phyloP scores from a whole-genome alignment of 768 basidiomycete species.

The Tylopilus cervinicoccineus region DNA sequence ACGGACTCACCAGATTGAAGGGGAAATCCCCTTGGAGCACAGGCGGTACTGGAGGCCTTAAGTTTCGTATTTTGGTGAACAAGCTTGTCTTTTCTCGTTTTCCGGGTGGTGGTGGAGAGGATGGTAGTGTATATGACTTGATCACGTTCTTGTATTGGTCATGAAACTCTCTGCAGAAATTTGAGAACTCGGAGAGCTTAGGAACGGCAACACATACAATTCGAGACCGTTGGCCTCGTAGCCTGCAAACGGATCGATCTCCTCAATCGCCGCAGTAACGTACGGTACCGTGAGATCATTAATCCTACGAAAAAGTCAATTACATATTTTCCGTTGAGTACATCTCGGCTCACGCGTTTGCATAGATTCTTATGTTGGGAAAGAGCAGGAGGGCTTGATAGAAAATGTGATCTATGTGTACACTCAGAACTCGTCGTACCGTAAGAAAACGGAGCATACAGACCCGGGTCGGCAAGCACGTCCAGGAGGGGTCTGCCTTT shows the following conservation, averaged over 20 bases:
- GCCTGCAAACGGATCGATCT: conserved; percentile 60
- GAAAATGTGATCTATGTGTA: conserved; percentile 59
- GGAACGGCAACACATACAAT: conserved; percentile 41
- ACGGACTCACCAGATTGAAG: conserved; percentile 57
- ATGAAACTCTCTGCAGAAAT: conserved; percentile 44
- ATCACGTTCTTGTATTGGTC: conserved; percentile 57
- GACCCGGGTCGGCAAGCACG: conserved; percentile 78
- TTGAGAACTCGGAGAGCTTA: conserved; percentile 4
- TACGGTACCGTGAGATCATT: conserved; percentile 83
- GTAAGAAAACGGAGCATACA: conserved; percentile 8
- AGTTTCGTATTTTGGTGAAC: conserved; percentile 40
- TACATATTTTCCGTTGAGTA: not conserved
- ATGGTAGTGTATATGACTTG: conserved; percentile 45
- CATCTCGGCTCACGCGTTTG: conserved; percentile 59
- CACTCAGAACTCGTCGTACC: not conserved
- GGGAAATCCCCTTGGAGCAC: conserved; percentile 59
- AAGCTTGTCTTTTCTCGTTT: conserved; percentile 39
- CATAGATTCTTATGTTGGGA: conserved; percentile 69
- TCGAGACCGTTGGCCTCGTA: conserved; percentile 54
- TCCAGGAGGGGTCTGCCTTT: conserved; percentile 65
- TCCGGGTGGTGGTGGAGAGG: conserved; percentile 40
- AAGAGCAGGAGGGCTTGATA: conserved; percentile 69
- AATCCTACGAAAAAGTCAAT: conserved; percentile 37
- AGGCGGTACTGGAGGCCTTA: conserved; percentile 52
- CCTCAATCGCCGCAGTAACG: conserved; percentile 70